Base-by-base conservation (phyloP, 2,329 filamentous ascomycete species). In the Aureobasidium sp. region DNA sequence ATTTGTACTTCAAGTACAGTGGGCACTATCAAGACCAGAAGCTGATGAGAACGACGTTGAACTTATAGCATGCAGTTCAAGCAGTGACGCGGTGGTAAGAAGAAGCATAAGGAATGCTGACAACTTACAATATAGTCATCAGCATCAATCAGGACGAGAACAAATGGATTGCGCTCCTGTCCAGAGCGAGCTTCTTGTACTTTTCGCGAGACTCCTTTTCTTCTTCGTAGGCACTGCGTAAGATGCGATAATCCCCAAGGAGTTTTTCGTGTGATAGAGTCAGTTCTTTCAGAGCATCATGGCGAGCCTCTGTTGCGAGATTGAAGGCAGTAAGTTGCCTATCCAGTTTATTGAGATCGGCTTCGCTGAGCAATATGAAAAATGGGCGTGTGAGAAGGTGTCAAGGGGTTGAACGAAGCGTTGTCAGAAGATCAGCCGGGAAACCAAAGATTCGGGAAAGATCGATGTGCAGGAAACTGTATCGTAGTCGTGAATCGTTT, bases 81-180 rank as follows among this genome's bases (percentile, higher is more conserved):
- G n/a, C 25, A 30, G 40, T 42, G 21, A 29, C 16, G 17, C 16
- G 8, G 10, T 16, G 14, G 14, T 6, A 6, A 6, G 27, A 34
- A 14, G n/a, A 34, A 14, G 30, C 30, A 8, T 29, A 12, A 29
- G 12, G 61, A 25, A 35, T 17, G 30, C 17, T 19, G 27, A 5
- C 6, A 14, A 47, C 42, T 47, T 21, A 47, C 42, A 22, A 54
- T 27, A 59, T 83, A 83, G 42, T 78, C 79, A 64, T 85, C 80
- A 17, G 80, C 81, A 54, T 85, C 81, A 11, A 85, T 68, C 0
- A 85, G 68, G 6, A 84, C 75, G 2, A 84, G 69, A 1, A 79
- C 79, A 58, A 83, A 84, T 0, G 79, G 75, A 56, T 78, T 79
- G 17, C 76, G 73, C 21, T 78, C 68, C 61, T 73, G 61, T 24